Evolutionary conservation across 768 basidiomycete species (phyloP).

Genomic region (Epithele typhae): DNA sequence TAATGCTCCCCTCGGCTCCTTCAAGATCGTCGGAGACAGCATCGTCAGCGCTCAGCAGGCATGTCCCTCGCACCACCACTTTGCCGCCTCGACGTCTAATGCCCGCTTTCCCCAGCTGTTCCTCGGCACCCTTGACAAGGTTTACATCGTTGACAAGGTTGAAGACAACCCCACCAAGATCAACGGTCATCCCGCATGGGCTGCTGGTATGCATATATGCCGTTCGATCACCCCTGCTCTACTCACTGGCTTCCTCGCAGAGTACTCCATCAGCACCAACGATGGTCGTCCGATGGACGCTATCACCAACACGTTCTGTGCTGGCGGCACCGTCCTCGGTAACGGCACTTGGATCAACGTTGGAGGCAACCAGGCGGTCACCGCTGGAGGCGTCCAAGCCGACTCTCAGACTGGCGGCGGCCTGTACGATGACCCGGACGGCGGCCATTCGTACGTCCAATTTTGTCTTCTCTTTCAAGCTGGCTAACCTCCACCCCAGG

Average conservation of each 20-base stretch:
- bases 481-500: no score
- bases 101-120: constrained; percentile 29
- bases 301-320: constrained; percentile 79
- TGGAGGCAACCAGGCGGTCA: constrained; percentile 71
- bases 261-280: constrained; percentile 55
- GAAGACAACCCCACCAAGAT: constrained; percentile 67
- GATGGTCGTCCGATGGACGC: constrained; percentile 68
- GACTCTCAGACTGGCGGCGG: constrained; percentile 41
- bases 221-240: neutral
- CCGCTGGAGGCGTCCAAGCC: constrained; percentile 48
- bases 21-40: constrained; percentile 67
- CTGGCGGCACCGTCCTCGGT: constrained; percentile 52
- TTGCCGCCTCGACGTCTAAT: neutral
- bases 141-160: constrained; percentile 76
- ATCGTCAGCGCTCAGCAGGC: constrained; percentile 78
- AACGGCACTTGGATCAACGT: constrained; percentile 83
- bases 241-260: constrained; percentile 17
- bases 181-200: constrained; percentile 71
- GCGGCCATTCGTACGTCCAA: constrained; percentile 50
- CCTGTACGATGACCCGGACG: constrained; percentile 56
- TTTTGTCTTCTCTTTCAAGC: neutral
- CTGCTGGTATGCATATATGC: constrained; percentile 41
- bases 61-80: constrained; percentile 10
- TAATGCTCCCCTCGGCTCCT: constrained; percentile 42
- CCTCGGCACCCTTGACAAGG: constrained; percentile 42